phyloP scores from a whole-genome alignment of 2,329 filamentous ascomycete species.

The Neurospora crassa region DNA sequence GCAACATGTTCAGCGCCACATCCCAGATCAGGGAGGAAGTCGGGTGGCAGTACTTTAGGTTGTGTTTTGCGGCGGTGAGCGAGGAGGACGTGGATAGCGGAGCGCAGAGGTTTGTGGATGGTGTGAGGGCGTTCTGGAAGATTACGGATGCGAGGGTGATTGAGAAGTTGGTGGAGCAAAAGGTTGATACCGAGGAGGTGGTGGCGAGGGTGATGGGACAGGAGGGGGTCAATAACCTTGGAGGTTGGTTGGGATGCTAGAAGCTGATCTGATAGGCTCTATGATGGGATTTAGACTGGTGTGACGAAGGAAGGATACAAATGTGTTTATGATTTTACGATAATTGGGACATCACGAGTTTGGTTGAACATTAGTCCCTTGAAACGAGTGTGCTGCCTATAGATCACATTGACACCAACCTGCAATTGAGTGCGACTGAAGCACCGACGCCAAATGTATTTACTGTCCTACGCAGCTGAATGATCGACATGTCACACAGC shows the following conservation, averaged over 20 bases:
- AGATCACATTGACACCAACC: background rate
- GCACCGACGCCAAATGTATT: too few relatives aligned
- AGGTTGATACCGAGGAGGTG: constrained; percentile 13
- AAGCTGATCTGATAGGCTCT: background rate
- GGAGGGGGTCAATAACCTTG: background rate
- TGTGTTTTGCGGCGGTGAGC: constrained; percentile 82
- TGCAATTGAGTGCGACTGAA: background rate
- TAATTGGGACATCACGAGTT: background rate
- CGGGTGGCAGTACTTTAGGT: constrained; percentile 62
- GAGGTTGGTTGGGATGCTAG: background rate
- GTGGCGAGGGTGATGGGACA: constrained; percentile 6
- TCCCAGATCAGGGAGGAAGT: constrained; percentile 44
- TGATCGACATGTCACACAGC: background rate
- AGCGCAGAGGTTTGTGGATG: constrained; percentile 56
- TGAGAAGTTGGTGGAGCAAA: constrained; percentile 45
- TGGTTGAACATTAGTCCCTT: background rate
- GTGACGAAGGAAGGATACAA: background rate
- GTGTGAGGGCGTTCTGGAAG: constrained; percentile 65
- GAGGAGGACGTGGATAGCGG: constrained; percentile 57
- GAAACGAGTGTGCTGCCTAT: background rate
- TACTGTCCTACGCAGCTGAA: too few relatives aligned
- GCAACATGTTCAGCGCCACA: constrained; percentile 63
- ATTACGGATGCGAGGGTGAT: constrained; percentile 59
- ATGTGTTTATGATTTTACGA: background rate
- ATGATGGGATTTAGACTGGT: background rate